Base-by-base conservation (phyloP, 2,329 filamentous ascomycete genomes). In the Colletotrichum horii region DNA sequence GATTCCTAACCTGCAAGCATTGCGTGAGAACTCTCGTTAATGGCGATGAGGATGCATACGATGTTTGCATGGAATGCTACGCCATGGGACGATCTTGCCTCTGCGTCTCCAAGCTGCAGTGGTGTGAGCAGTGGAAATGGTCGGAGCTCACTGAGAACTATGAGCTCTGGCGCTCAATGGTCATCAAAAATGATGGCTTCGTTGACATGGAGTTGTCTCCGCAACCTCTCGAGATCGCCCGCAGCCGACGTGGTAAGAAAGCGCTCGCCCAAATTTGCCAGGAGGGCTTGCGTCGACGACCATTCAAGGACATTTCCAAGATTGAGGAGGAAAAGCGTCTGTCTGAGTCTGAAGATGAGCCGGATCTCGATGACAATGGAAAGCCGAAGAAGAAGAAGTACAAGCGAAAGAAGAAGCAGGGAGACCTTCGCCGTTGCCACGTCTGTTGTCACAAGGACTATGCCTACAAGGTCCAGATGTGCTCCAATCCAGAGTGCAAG, bases 1-100 rank as follows among this genome's bases (percentile, higher is more conserved):
- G 96, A 4, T 99, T 99, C 81, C 85, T 99, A 28, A 98, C 96
- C 5, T 99, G 97, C 87, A 95, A 95, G 74, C 91, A 93, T 69
- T 99, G 97, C 83, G 91, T 95, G 61, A 89, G 93, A 43, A 87
- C 89, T 65, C 88, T 95, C 24, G 87, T 90, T 14, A 90, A 90
- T 75, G 94, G 92, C 36, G 91, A 90, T 19, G 93, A 95, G 71
- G 95, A 98, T 81, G 95, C 95, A 0, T 99, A 98, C 82, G 97
- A 99, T 83, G 90, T 99, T 26, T 99, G 97, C 81, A 96, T 99
- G 94, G 97, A 99, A 79, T 99, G 97, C 82, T 99, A 98, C 81
- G 94, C 93, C n/a, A 98, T 98, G 94, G 97, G 97, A 26, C 92
- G 97, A 67, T 98, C 96, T 61, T 99, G 97, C 82, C 92, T 91